A percentile compares a stretch with the other conserved stretches of the same genome.
These are phyloP conservation scores for Cystofilobasidium ferigula DNA, from an alignment of 768 basidiomycete genomes.

Conservation along the genomic window DNA sequence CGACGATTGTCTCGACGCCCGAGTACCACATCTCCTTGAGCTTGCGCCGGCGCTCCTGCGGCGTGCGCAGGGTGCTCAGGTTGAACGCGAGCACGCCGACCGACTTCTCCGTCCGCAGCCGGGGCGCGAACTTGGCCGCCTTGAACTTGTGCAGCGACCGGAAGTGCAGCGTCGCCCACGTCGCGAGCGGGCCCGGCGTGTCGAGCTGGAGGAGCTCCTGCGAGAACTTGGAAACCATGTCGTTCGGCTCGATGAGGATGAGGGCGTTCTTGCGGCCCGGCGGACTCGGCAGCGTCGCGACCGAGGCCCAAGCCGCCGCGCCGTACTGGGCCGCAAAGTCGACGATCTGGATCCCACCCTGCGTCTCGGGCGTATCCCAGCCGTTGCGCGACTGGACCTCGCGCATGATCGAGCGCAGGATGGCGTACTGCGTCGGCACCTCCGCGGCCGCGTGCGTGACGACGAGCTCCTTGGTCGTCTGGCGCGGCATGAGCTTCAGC, in stretches of 20 bases:
- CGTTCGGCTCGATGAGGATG: conserved; percentile 19
- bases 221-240: neutral
- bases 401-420: conserved; percentile 22
- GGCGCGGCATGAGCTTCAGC: conserved; percentile 11
- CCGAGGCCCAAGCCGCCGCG: conserved; percentile 16
- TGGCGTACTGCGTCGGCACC: conserved; percentile 21
- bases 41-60: conserved; percentile 52
- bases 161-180: conserved; percentile 17
- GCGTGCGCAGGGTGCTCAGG: conserved; percentile 58
- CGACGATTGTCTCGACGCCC: conserved; percentile 71
- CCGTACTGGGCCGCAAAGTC: conserved; percentile 21
- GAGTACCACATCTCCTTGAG: conserved; percentile 85
- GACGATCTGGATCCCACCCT: conserved; percentile 23
- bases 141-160: conserved; percentile 5
- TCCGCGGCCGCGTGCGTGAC: conserved; percentile 15
- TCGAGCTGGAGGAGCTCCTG: conserved; percentile 12
- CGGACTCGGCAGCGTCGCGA: conserved; percentile 20
- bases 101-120: conserved; percentile 27
- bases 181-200: conserved; percentile 20
- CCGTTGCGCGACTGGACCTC: conserved; percentile 18
- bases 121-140: neutral
- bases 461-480: conserved; percentile 23
- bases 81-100: conserved; percentile 78
- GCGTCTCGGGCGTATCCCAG: conserved; percentile 7
- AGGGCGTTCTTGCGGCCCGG: conserved; percentile 1